Evolutionary conservation across 305 asterid species (phyloP), one percentile per base, ranked within the genome.

Genomic region (Stenogyne calaminthoides): DNA sequence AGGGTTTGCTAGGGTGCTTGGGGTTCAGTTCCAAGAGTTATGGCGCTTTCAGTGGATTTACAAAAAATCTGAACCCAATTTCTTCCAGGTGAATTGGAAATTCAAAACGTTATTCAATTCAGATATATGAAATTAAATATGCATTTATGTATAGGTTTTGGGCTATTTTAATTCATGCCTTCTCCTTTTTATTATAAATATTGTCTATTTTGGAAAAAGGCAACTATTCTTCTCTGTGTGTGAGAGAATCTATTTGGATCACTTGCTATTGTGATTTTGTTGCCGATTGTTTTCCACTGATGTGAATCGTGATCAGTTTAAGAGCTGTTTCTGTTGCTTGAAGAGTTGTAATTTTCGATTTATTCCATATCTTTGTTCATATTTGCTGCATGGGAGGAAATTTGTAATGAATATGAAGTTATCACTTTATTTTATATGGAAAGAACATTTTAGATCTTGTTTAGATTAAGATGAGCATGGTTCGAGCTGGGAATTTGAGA

Each of bases 1-100:
- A 84, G 49, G 87, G 91, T 34, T 59, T 86, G 44, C 55, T 83
- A 15, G 84, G 91, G 14, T 84, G 88, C 86, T 80, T 86, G 15
- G 84, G 88, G 37, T 83, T 85, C 71, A 82, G 82, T 49, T 85
- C 89, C 51, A 85, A 85, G 80, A 80, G 86, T 27, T 85, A 85
- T 25, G 84, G 89, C 68, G 83, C 81, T 10, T 82, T 82, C 80
- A 82, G 69, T 47, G 89, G 85, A 10, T 82, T 82, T 9, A 78
- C 87, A 20, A 78, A 69, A 56, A 82, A 69, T 57, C 85, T 83
- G 58, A 85, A 78, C 73, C 87, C 89, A 58, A 76, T 82, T 60
- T 82, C 87, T 3, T 80, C 89, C 62, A 77, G 84, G 82, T 85
- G 80, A 84, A 74, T 19, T 25, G 40, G 65, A 70, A 69, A 25